Base-by-base conservation (phyloP, 2,329 filamentous ascomycete genomes). In the Arthrobotrys conoides region DNA sequence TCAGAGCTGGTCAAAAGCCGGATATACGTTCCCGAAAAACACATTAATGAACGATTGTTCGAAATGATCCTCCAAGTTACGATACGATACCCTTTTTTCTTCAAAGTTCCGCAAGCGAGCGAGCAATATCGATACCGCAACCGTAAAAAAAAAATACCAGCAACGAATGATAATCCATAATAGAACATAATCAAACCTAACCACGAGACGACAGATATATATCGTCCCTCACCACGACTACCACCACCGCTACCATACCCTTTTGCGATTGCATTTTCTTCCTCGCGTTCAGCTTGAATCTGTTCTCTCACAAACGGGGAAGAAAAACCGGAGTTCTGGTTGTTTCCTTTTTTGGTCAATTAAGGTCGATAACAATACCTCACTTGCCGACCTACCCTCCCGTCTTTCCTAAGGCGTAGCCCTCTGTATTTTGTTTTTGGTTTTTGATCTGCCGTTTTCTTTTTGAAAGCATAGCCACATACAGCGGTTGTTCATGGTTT, bases 1-100 rank as follows among this genome's bases (percentile, higher is more conserved):
- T n/a, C 53, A 78, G 75, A 78, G 75, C 68, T 78, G 75, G 75
- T 55, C 67, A 33, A 41, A 33, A 20, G 75, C 75, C n/a, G 75
- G 75, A 44, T 78, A 78, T 27, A 36, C 30, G 22, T 78, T 78
- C 63, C 75, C 75, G 6, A 44, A 68, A 49, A 78, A 78, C 63
- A 78, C 75, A 12, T 27, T 78, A 22, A 78, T 78, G 75, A 63
- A 78, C 53, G 75, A 63, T 12, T 78, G 75, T 44, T 53, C 44
- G 8, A 44, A 61, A 57, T 78, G 69, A 71, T 51, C 2, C n/a
- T 6, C 5, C 20, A 44, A 24, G 33, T 61, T 61, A 61, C 20
- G 57, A 61, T 61, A 61, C 36, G 57, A 61, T 61, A 61, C 57
- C 36, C 57, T 36, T 5, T 8, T 27, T 61, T 16, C 16, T 30